These are phyloP conservation scores for Umbelopsis sp. DNA, from an alignment of 192 early-diverging fungal species.

Conservation along the genomic window DNA sequence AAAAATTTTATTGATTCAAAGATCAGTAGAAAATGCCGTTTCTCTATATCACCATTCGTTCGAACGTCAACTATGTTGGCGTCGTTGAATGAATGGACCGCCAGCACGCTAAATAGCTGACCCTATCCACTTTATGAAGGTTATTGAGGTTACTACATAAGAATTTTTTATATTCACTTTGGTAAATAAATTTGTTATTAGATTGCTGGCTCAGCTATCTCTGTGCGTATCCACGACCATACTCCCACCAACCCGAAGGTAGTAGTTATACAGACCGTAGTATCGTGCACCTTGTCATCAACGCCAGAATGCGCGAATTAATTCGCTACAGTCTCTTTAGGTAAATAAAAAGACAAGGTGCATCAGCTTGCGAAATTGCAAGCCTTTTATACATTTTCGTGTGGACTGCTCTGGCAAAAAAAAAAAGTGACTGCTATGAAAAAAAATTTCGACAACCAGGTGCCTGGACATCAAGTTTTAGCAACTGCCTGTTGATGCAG, in stretches of 20 bases:
- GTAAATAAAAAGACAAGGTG: conserved; percentile 18
- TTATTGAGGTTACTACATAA: too few species aligned
- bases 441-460: neutral
- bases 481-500: too few species aligned
- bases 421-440: conserved; percentile 3
- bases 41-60: too few species aligned
- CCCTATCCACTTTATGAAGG: too few species aligned
- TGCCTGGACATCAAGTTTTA: neutral
- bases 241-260: neutral
- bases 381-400: neutral
- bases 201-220: conserved; percentile 16
- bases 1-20: too few species aligned
- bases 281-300: conserved; percentile 20
- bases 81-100: too few species aligned
- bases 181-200: neutral
- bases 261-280: neutral
- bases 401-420: neutral
- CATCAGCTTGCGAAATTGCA: neutral
- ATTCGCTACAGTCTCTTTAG: conserved; percentile 20
- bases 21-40: too few species aligned
- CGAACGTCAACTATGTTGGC: too few species aligned
- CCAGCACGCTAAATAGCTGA: too few species aligned
- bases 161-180: neutral
- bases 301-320: conserved; percentile 20
- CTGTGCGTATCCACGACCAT: conserved; percentile 17